Evolutionary conservation across 306 rosid genomes (phyloP), one percentile per base, ranked within the genome.

Genomic region (Senna siamea): DNA sequence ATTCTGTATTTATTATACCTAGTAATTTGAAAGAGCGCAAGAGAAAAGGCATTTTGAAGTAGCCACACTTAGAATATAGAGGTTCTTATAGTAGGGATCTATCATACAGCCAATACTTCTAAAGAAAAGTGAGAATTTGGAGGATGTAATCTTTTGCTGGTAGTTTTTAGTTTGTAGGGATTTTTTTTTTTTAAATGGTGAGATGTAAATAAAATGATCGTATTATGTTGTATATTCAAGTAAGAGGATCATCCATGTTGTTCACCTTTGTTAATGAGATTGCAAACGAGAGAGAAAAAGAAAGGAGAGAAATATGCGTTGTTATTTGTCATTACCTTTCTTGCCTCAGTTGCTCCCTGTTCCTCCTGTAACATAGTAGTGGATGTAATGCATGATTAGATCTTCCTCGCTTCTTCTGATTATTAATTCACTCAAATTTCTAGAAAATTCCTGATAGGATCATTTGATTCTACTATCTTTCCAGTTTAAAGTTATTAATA

Each of bases 1-100:
- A 94, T 85, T 88, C 99, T 69, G 93, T 94, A 79, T 87, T 78
- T 58, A 94, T 94, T 69, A 46, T 87, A 69, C 99, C 98, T 18
- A 88, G 97, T 75, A 35, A 80, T 76, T 79, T 88, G 84, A 86
- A 77, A 77, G 88, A 84, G 41, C 82, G 76, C 17, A 90, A 70
- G 82, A 73, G 82, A 68, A 77, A 76, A 70, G 87, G 90, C 73
- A 43, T 72, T 73, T 70, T 63, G 73, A 87, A 85, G 80, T 85
- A 80, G 83, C 78, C 70, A 60, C 44, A 35, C 44, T 19, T 53
- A 55, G 53, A 55, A 59, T 66, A 66, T 51, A 75, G 64, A 57
- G 79, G 32, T 52, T 80, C 66, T 72, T 17, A 28, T 62, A 59
- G 79, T 67, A 52, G 78, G 74, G 85, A 68, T 85, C 76, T 76